Conservation (phyloP, 805 yeast species). For the Lipomyces kockii region DNA sequence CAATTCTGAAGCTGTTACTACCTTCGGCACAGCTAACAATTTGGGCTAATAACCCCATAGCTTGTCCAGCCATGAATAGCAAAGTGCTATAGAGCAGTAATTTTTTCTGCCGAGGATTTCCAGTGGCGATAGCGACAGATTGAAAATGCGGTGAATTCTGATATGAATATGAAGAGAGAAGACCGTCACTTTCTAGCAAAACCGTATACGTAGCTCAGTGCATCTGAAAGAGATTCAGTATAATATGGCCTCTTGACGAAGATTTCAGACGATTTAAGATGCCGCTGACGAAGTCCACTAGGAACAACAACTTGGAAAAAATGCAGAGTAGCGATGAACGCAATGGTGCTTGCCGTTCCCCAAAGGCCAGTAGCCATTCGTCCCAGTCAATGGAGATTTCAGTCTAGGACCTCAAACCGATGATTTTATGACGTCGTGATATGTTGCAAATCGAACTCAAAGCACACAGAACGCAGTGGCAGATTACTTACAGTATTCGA, state of each 20-base stretch:
- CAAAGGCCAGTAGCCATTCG: too few relatives aligned
- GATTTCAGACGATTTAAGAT: background rate
- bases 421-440: too few relatives aligned
- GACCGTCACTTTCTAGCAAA: background rate
- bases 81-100: background rate
- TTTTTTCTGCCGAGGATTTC: background rate
- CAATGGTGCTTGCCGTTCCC: too few relatives aligned
- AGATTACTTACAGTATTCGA: too few relatives aligned
- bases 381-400: too few relatives aligned
- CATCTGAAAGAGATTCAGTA: slow-evolving; percentile 6
- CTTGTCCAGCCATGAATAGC: background rate
- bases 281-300: background rate
- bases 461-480: too few relatives aligned
- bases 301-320: too few relatives aligned
- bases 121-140: background rate
- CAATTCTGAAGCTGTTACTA: background rate
- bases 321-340: too few relatives aligned
- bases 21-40: background rate
- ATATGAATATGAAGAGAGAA: slow-evolving; percentile 1
- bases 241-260: background rate
- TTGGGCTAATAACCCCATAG: background rate
- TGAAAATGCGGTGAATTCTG: background rate
- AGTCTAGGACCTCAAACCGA: too few relatives aligned
- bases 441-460: too few relatives aligned
- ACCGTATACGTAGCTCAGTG: background rate